phyloP scores from a whole-genome alignment of 208 protist species.

The Balamuthia mandrillaris region DNA sequence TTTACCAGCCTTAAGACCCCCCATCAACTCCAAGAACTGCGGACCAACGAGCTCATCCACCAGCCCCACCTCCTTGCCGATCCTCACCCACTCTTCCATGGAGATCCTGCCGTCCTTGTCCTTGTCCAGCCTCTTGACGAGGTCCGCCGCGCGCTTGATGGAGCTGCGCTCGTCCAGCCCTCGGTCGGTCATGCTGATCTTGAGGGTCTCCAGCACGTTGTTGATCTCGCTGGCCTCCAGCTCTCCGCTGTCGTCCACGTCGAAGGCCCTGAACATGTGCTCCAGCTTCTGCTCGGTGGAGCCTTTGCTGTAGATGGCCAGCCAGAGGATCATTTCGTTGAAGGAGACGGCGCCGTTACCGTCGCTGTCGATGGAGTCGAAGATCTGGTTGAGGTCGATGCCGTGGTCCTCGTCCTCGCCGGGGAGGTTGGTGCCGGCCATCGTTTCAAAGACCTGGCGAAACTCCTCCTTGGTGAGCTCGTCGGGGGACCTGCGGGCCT shows the following conservation, averaged over 20 bases:
- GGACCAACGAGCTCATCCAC: slow-evolving; percentile 10
- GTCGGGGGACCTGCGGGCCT: not conserved
- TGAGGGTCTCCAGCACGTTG: not conserved
- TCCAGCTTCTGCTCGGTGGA: slow-evolving; percentile 10
- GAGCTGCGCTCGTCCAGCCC: not conserved
- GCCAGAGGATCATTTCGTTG: slow-evolving; percentile 5
- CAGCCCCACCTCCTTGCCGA: not conserved
- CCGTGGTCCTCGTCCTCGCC: not conserved
- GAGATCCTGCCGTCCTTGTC: slow-evolving; percentile 24
- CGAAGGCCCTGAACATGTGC: slow-evolving; percentile 25
- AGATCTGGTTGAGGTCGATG: slow-evolving; percentile 18
- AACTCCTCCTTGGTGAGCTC: slow-evolving; percentile 32
- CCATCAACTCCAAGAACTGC: slow-evolving; percentile 7
- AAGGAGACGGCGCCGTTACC: slow-evolving; percentile 14
- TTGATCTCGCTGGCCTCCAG: slow-evolving; percentile 17
- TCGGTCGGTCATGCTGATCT: not conserved
- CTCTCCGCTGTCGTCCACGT: not conserved
- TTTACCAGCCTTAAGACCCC: too few relatives aligned
- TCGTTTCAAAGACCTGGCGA: not conserved
- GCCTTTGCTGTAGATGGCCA: slow-evolving; percentile 5
- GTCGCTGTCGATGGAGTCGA: slow-evolving; percentile 4
- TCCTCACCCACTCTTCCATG: not conserved
- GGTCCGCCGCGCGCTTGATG: slow-evolving; percentile 17
- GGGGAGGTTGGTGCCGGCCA: not conserved
- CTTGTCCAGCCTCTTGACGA: slow-evolving; percentile 3